Base-by-base conservation (phyloP, 1,139 yeast genomes). In the Ogataea hybrid region DNA sequence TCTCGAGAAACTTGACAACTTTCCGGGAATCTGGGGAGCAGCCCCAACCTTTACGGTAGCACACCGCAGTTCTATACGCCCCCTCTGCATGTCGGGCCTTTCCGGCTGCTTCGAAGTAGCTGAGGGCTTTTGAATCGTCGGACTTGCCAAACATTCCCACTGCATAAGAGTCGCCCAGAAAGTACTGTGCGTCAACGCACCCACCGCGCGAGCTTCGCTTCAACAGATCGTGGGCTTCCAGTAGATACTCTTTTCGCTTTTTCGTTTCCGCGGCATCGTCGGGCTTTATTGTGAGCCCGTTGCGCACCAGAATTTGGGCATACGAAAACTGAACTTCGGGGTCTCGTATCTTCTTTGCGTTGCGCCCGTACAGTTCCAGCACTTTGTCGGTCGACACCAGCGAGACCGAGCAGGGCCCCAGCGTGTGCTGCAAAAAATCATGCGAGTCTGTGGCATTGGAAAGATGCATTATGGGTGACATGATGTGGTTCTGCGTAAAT, bases 31-130 rank as follows among this genome's bases (percentile, higher is more conserved):
- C 97, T 56, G 95, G 77, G 14, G 89, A 81, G 6, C 94, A 85
- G 5, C 98, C 98, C 65, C 90, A 70, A 6, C 97, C 97, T 65
- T 88, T 95, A 64, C 90, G 96, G 54, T 82, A 85, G 63, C 97
- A 90, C 47, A 85, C 77, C 0, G 97, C 88, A 0, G 96, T 85
- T 56, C 97, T 77, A 63, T 85, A 92, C 0, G 96, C 90, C 41
- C 94, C 80, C 62, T 92, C 97, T 9, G 84, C 74, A 59, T 92
- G 97, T 17, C 92, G 95, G 53, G 86, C 92, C 62, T 90, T 92
- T 6, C 96, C 96, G 6, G 97, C 96, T 27, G 87, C 70, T 59
- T 84, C 90, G 62, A 92, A 92, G 42, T 86, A 73, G 2, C 66
- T 55, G 53, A 87, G 84, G 3, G 97, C 85, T 51, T 86, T 92